Evolutionary conservation across 352 stramenopile species (phyloP).

Genomic region (Phytopythium kandeliae): DNA sequence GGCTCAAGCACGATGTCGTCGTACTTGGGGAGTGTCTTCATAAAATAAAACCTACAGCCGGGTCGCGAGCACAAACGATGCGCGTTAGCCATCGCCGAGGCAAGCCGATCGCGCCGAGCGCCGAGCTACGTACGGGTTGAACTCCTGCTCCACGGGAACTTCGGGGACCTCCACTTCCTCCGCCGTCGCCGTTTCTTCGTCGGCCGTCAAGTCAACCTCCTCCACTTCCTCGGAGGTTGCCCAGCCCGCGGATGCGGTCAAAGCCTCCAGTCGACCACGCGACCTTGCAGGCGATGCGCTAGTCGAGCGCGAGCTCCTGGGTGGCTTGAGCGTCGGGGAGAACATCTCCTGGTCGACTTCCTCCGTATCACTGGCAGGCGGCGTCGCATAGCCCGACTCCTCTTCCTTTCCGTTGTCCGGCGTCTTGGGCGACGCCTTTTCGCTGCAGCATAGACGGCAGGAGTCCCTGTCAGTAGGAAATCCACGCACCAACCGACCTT

Average conservation of each 20-base stretch:
- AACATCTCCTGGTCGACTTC: conserved; percentile 59
- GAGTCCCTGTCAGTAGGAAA: background rate
- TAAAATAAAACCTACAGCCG: conserved; percentile 68
- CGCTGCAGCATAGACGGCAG: background rate
- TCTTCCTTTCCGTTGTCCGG: background rate
- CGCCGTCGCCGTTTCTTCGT: conserved; percentile 18
- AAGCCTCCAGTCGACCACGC: conserved; percentile 19
- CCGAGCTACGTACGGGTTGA: conserved; percentile 63
- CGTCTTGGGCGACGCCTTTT: background rate
- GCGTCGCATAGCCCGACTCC: background rate
- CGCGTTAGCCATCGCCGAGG: background rate
- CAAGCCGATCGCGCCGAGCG: background rate
- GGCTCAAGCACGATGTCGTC: conserved; percentile 55
- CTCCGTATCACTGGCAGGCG: conserved; percentile 12
- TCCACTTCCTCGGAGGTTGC: conserved; percentile 22
- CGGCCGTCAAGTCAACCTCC: conserved; percentile 9
- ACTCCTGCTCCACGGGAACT: conserved; percentile 44
- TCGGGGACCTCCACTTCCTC: conserved; percentile 30
- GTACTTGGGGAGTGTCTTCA: conserved; percentile 82
- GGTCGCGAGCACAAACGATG: background rate
- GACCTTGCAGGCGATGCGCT: conserved; percentile 28
- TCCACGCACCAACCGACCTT: too few relatives aligned
- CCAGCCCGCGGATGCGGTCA: conserved; percentile 8
- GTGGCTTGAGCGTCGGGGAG: conserved; percentile 62
- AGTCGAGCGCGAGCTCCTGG: conserved; percentile 27